Conservation (phyloP, 179 eudicot species). For the Vitellaria paradoxa region DNA sequence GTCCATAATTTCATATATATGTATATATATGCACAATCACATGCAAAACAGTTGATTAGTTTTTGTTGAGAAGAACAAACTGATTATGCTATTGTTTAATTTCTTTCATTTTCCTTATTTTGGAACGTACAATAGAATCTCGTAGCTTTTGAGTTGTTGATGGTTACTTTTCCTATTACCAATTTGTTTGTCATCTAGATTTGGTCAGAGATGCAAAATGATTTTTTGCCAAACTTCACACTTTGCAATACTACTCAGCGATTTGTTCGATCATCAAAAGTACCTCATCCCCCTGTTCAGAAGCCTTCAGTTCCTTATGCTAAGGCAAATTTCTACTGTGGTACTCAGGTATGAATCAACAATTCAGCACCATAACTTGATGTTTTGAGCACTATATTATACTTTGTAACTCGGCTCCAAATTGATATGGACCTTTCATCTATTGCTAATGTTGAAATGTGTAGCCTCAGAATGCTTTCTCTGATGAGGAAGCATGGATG, state of each 20-base stretch:
- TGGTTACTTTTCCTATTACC: neutral
- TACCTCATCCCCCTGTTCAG: conserved; percentile 69
- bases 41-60: too few species aligned
- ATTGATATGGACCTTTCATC: too few species aligned
- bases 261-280: conserved; percentile 78
- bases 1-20: too few species aligned
- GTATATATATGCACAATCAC: too few species aligned
- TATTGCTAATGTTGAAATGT: too few species aligned
- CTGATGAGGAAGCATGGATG: too few species aligned
- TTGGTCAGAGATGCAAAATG: conserved; percentile 98
- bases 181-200: conserved; percentile 38
- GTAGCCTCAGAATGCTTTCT: too few species aligned
- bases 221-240: conserved; percentile 90
- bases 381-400: neutral
- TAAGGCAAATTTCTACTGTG: conserved; percentile 90
- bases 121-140: neutral
- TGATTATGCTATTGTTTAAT: too few species aligned
- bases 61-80: too few species aligned
- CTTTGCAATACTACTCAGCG: conserved; percentile 97
- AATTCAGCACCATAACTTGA: neutral
- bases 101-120: neutral
- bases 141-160: neutral
- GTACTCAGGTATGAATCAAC: conserved; percentile 65
- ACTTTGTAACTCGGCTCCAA: neutral
- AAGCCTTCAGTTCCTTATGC: conserved; percentile 92